A percentile compares a stretch with the other conserved stretches of the same genome.
Conservation (phyloP, 805 yeast genomes). For the Peterozyma xylosa region DNA sequence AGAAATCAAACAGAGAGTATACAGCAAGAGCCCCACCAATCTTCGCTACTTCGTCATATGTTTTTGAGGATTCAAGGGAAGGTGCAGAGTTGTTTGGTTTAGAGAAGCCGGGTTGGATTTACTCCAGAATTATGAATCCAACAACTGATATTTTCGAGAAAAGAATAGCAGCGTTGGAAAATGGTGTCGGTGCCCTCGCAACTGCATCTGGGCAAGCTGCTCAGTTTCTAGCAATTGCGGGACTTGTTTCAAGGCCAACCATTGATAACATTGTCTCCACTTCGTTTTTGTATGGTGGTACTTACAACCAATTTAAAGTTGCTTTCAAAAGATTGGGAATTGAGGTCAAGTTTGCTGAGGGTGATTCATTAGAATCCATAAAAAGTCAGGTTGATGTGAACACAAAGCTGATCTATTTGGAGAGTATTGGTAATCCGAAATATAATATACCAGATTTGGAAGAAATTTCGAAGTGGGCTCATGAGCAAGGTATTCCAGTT, state of each 20-base stretch:
- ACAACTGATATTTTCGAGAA: constrained; percentile 87
- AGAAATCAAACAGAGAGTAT: constrained; percentile 46
- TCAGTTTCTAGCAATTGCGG: constrained; percentile 76
- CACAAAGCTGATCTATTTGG: constrained; percentile 86
- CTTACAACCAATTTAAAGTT: constrained; percentile 91
- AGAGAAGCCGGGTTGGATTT: constrained; percentile 77
- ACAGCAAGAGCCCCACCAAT: constrained; percentile 89
- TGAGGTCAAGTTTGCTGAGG: constrained; percentile 76
- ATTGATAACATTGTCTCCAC: constrained; percentile 79
- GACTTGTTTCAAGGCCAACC: constrained; percentile 71
- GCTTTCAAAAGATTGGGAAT: constrained; percentile 86
- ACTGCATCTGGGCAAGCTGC: constrained; percentile 97
- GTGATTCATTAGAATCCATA: constrained; percentile 68
- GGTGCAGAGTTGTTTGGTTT: constrained; percentile 89
- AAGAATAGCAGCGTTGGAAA: constrained; percentile 88
- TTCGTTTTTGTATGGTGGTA: constrained; percentile 88
- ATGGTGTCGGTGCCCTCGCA: constrained; percentile 87
- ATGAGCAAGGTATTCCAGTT: constrained; percentile 79
- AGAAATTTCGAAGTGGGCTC: constrained; percentile 67
- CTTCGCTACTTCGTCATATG: constrained; percentile 86
- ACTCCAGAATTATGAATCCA: constrained; percentile 89
- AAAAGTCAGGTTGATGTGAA: constrained; percentile 69
- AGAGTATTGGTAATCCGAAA: constrained; percentile 88
- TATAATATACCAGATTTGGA: constrained; percentile 91
- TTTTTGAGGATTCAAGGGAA: constrained; percentile 79